phyloP scores from a whole-genome alignment of 1,284 basidiomycete genomes.

The Hypsizygus ulmarius region DNA sequence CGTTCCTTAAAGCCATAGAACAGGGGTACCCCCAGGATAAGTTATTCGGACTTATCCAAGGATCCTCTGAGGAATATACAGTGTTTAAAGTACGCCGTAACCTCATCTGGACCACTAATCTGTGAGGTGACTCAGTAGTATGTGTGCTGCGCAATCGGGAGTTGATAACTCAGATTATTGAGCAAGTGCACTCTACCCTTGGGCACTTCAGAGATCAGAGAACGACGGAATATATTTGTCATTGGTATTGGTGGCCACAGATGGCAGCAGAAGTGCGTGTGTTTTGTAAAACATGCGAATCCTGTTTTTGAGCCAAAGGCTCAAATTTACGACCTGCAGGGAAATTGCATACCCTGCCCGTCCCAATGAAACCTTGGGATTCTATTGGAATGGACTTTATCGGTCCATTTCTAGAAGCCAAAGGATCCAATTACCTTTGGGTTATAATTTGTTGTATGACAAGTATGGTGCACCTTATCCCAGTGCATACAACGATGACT shows the following conservation, averaged over 20 bases:
- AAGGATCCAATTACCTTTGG: conserved; percentile 24
- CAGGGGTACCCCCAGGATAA: conserved; percentile 15
- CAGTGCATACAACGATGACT: conserved; percentile 20
- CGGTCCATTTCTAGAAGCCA: conserved; percentile 30
- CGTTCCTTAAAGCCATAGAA: conserved; percentile 1
- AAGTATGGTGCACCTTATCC: conserved; percentile 26
- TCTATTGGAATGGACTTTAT: conserved; percentile 34
- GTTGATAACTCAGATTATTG: conserved; percentile 17
- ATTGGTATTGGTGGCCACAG: conserved; percentile 36
- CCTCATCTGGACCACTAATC: conserved; percentile 20
- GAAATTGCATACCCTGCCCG: conserved; percentile 25
- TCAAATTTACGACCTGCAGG: conserved; percentile 22
- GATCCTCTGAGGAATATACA: conserved; percentile 13
- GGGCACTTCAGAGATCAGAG: conserved; percentile 27
- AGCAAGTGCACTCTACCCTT: conserved; percentile 25
- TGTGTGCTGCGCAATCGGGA: conserved; percentile 19
- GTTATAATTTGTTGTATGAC: conserved; percentile 31
- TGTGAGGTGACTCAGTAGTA: conserved; percentile 8
- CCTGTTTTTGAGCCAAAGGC: conserved; percentile 27
- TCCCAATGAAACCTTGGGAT: conserved; percentile 23
- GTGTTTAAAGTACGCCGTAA: conserved; percentile 19
- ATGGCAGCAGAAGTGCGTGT: conserved; percentile 20
- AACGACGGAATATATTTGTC: conserved; percentile 27
- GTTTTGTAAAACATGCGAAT: conserved; percentile 29
- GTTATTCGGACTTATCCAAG: conserved; percentile 15